Conservation (phyloP, 495 filamentous ascomycete genomes). For the Mytilinidion resinicola region DNA sequence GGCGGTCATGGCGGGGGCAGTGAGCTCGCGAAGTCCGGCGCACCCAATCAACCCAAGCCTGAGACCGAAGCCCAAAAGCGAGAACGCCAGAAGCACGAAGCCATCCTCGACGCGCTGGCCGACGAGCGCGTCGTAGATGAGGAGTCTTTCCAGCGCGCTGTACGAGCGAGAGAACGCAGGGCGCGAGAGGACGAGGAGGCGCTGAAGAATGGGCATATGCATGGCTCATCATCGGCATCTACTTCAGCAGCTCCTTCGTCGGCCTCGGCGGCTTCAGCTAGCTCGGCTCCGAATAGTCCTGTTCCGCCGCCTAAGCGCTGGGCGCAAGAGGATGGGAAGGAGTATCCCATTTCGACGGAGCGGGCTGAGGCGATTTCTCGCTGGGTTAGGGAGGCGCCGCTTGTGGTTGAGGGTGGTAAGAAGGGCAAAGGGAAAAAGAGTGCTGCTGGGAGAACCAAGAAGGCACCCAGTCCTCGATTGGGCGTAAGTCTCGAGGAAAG, state of each 20-base stretch:
- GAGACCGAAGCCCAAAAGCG: conserved; percentile 46
- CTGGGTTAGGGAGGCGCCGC: conserved; percentile 63
- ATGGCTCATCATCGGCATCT: background rate
- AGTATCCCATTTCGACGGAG: conserved; percentile 63
- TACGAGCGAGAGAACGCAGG: conserved; percentile 52
- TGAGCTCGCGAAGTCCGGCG: conserved; percentile 13
- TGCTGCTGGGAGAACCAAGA: conserved; percentile 11
- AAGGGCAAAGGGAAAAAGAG: conserved; percentile 24
- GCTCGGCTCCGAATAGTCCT: conserved; percentile 1
- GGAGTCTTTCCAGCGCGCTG: conserved; percentile 53
- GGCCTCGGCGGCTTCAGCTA: background rate
- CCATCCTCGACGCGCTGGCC: conserved; percentile 56
- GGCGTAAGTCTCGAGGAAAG: conserved; percentile 23
- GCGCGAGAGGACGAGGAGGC: conserved; percentile 46
- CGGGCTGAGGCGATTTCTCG: conserved; percentile 58
- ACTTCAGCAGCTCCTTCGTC: background rate
- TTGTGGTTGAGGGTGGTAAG: conserved; percentile 30
- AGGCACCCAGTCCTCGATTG: background rate
- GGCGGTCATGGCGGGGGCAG: conserved; percentile 12
- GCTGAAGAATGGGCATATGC: background rate
- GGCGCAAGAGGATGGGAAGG: conserved; percentile 58
- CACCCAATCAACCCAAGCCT: background rate
- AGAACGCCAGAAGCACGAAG: conserved; percentile 56
- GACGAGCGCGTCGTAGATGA: conserved; percentile 62
- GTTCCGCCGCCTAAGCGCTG: conserved; percentile 48